Evolutionary conservation across 331 rosid genomes (phyloP), one percentile per base, ranked within the genome.

Genomic region (Quercus lobata): DNA sequence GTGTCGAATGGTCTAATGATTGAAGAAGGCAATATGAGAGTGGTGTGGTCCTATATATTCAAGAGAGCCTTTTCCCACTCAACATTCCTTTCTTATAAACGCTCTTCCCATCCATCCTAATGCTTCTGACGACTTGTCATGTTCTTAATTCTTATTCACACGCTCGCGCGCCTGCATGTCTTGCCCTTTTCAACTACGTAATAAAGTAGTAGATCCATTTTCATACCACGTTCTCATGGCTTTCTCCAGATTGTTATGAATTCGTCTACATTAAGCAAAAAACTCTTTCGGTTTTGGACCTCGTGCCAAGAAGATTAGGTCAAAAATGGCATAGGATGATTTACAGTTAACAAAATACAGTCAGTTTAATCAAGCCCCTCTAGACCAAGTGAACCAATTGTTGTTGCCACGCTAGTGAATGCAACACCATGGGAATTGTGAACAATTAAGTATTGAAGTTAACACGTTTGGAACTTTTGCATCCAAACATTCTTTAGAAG

Each of bases 141-240:
- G 79, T 86, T 92, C 83, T 72, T 66, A 86, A 78, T 86, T 92
- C 83, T 72, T 66, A 86, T 14, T 70, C 92, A 85, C 86, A 78
- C 88, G 80, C 88, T 78, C 87, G 37, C 24, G 66, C 79, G 93
- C 93, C 87, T 91, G 90, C 92, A 75, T 86, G 98, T 88, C 90
- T 87, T 91, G 97, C 85, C 92, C 88, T 81, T 92, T 87, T 92
- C 98, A 60, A 91, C 80, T 52, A 74, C 84, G 82, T 74, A 84
- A 92, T 86, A 85, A 83, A 83, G 89, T 66, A 60, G 57, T 22
- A 62, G 32, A 74, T 37, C 76, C 72, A 10, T 76, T 65, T 76
- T 69, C 76, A 62, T 83, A 56, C 82, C 73, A 56, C 68, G 74
- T 71, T 79, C 30, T 63, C 37, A 6, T 30, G 22, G 12, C n/a